phyloP scores from a whole-genome alignment of 805 yeast species.

The Pichia insulana region DNA sequence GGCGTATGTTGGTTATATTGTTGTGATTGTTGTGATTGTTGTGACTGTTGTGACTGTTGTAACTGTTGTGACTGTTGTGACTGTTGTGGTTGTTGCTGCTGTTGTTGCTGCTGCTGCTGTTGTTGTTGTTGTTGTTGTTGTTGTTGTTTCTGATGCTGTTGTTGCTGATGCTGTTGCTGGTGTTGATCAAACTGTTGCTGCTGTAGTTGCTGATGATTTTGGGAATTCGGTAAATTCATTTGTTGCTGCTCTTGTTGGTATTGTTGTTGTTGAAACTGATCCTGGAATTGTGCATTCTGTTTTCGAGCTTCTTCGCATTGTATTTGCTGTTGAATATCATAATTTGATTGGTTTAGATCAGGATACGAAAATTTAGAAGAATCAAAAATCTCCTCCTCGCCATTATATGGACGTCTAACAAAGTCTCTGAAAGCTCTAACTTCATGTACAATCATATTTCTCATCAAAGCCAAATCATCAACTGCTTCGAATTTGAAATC shows the following conservation, averaged over 20 bases:
- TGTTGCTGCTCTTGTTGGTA: constrained; percentile 8
- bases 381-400: constrained; percentile 13
- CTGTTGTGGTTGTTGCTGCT: not conserved
- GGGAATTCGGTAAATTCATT: constrained; percentile 1
- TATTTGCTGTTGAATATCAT: constrained; percentile 8
- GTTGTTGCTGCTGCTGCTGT: constrained; percentile 14
- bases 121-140: constrained; percentile 11
- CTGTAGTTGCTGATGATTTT: constrained; percentile 1
- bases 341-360: constrained; percentile 6
- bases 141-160: too few species aligned
- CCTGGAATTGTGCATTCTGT: too few species aligned
- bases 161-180: constrained; percentile 16
- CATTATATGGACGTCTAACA: constrained; percentile 39
- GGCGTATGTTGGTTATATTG: constrained; percentile 4
- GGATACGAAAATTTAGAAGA: constrained; percentile 12
- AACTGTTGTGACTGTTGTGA: constrained; percentile 3
- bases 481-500: constrained; percentile 83
- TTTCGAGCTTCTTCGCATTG: not conserved
- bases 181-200: constrained; percentile 9
- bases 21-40: constrained; percentile 5
- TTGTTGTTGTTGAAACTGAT: constrained; percentile 6
- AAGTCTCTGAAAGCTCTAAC: constrained; percentile 69
- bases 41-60: not conserved
- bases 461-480: constrained; percentile 70
- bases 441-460: constrained; percentile 69